Evolutionary conservation across 352 stramenopile species (phyloP).

Genomic region (Elongisporangium undulatum): DNA sequence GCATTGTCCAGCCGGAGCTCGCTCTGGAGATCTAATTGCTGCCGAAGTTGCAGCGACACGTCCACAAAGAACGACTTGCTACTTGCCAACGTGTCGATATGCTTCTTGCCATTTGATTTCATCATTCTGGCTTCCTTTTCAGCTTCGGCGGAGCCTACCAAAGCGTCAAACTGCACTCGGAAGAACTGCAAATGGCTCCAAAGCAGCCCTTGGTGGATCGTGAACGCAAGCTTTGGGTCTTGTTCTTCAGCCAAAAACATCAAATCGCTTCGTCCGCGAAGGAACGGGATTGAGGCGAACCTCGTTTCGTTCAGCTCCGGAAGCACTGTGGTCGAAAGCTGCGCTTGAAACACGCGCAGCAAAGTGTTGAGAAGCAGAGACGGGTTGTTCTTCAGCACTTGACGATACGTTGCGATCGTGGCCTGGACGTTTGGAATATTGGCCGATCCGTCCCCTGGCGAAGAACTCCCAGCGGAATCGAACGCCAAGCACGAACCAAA

Average conservation of each 20-base stretch:
- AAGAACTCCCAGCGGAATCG: conserved; percentile 8
- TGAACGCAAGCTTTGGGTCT: conserved; percentile 41
- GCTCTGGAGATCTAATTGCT: conserved; percentile 12
- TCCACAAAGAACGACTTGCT: not conserved
- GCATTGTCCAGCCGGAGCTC: conserved; percentile 29
- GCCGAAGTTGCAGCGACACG: conserved; percentile 18
- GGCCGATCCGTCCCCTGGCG: not conserved
- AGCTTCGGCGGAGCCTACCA: conserved; percentile 20
- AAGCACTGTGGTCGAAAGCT: conserved; percentile 43
- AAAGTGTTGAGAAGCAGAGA: conserved; percentile 54
- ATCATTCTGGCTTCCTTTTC: conserved; percentile 7
- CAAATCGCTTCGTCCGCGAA: conserved; percentile 46
- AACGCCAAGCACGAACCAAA: conserved; percentile 58
- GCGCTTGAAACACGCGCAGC: conserved; percentile 46
- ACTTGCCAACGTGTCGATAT: not conserved
- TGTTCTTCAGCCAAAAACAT: conserved; percentile 48
- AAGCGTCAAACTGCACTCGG: conserved; percentile 36
- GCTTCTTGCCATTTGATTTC: not conserved
- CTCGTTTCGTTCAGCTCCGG: conserved; percentile 50
- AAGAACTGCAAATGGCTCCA: conserved; percentile 57
- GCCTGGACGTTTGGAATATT: conserved; percentile 7
- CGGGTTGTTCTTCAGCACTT: conserved; percentile 46
- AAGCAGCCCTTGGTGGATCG: conserved; percentile 32
- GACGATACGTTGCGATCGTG: conserved; percentile 40
- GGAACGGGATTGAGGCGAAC: conserved; percentile 51